phyloP scores from a whole-genome alignment of 2,329 filamentous ascomycete genomes.

The Hypoxylon sp. region DNA sequence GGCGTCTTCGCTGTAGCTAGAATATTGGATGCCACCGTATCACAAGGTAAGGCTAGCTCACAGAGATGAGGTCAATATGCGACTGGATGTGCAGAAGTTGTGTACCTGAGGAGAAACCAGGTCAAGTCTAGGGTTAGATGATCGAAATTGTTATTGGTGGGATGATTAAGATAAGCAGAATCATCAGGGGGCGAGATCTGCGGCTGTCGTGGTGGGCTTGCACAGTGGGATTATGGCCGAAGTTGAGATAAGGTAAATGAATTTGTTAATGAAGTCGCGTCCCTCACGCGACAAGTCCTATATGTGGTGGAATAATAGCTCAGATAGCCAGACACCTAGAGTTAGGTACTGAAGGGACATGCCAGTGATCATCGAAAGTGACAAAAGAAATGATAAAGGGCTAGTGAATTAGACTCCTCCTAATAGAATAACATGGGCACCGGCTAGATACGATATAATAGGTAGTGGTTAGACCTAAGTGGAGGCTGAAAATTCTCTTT shows the following conservation, averaged over 20 bases:
- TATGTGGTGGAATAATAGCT: background rate
- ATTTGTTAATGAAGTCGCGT: conserved; percentile 6
- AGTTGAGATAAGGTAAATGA: conserved; percentile 17
- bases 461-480: conserved; percentile 6
- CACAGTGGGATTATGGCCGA: conserved; percentile 17
- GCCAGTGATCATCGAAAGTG: background rate
- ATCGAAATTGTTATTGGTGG: conserved; percentile 30
- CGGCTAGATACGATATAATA: background rate
- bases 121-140: conserved; percentile 5
- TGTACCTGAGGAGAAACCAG: conserved; percentile 31
- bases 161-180: conserved; percentile 31
- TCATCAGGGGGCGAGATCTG: conserved; percentile 26
- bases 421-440: background rate
- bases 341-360: background rate
- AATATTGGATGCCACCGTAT: conserved; percentile 25
- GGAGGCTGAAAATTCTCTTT: conserved; percentile 11
- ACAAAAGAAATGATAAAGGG: background rate
- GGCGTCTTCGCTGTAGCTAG: conserved; percentile 16
- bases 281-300: conserved; percentile 3
- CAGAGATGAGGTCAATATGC: conserved; percentile 15
- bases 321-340: background rate
- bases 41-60: conserved; percentile 33
- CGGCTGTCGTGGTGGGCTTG: conserved; percentile 20
- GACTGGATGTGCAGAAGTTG: conserved; percentile 24
- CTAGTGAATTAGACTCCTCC: background rate